Conservation (phyloP, 768 basidiomycete genomes). For the Pholiota microspora region DNA sequence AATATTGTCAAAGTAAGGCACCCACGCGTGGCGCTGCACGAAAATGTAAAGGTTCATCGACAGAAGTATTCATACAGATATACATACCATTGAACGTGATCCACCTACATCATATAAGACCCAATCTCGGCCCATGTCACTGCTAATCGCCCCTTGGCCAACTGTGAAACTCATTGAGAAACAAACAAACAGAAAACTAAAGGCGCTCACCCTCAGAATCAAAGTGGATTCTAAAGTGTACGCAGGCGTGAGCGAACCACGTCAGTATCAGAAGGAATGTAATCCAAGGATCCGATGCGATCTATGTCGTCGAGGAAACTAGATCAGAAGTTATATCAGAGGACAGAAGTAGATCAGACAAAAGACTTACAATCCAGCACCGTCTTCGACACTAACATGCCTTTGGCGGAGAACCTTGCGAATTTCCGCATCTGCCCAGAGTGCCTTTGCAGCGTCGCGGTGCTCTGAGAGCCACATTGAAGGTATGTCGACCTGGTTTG, state of each 20-base stretch:
- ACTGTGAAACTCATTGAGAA: too few species aligned
- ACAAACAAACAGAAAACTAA: not conserved
- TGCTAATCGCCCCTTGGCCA: constrained; percentile 15
- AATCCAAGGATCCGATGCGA: constrained; percentile 52
- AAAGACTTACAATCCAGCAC: constrained; percentile 58
- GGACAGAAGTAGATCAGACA: too few species aligned
- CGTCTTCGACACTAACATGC: constrained; percentile 50
- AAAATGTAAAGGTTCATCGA: too few species aligned
- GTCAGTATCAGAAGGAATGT: constrained; percentile 60
- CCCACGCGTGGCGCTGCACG: constrained; percentile 71
- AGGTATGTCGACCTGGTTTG: constrained; percentile 31
- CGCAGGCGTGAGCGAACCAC: constrained; percentile 67
- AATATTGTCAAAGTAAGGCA: constrained; percentile 70
- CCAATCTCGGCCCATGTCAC: constrained; percentile 51
- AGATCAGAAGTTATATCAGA: not conserved
- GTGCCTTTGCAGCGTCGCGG: constrained; percentile 44
- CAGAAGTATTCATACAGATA: too few species aligned
- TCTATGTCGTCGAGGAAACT: constrained; percentile 71
- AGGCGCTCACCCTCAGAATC: constrained; percentile 28
- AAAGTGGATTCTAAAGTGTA: constrained; percentile 57
- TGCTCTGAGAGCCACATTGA: constrained; percentile 58
- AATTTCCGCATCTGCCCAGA: constrained; percentile 57
- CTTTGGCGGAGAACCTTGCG: constrained; percentile 42
- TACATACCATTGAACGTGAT: constrained; percentile 50
- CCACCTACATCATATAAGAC: constrained; percentile 71